Evolutionary conservation across 2,329 filamentous ascomycete species (phyloP).

Genomic region (Microascus cirrosus): DNA sequence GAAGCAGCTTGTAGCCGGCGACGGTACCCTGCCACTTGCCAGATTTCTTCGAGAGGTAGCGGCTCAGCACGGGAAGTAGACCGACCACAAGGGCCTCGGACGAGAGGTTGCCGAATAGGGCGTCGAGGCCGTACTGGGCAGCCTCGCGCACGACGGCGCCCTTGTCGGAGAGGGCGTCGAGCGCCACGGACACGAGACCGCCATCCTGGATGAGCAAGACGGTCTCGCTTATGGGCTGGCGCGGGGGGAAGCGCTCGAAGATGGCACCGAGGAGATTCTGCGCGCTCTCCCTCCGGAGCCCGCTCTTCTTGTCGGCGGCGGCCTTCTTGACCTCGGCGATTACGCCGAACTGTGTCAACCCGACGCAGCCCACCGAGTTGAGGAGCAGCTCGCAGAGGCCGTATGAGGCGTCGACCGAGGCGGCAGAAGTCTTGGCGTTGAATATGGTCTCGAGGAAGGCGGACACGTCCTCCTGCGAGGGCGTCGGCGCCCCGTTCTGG

Average conservation of each 20-base stretch:
- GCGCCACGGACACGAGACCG: slow-evolving; percentile 57
- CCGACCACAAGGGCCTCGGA: slow-evolving; percentile 76
- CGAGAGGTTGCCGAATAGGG: slow-evolving; percentile 68
- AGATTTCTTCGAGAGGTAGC: slow-evolving; percentile 71
- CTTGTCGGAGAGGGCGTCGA: slow-evolving; percentile 87
- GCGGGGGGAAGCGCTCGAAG: slow-evolving; percentile 76
- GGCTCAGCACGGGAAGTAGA: slow-evolving; percentile 62
- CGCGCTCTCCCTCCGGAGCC: slow-evolving; percentile 72
- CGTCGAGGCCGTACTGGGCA: slow-evolving; percentile 87
- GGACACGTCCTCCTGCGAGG: slow-evolving; percentile 54
- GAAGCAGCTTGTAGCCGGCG: slow-evolving; percentile 71
- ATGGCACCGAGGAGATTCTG: slow-evolving; percentile 92
- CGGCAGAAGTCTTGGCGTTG: slow-evolving; percentile 54
- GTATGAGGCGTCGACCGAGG: slow-evolving; percentile 55
- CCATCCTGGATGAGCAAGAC: slow-evolving; percentile 74
- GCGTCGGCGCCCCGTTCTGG: slow-evolving; percentile 39
- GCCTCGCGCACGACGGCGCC: slow-evolving; percentile 79
- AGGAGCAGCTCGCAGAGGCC: slow-evolving; percentile 48
- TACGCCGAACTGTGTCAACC: slow-evolving; percentile 42
- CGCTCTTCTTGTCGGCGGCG: slow-evolving; percentile 88
- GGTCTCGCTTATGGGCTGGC: slow-evolving; percentile 69
- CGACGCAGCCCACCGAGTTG: slow-evolving; percentile 40
- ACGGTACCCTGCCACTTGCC: slow-evolving; percentile 98
- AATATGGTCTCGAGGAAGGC: slow-evolving; percentile 58
- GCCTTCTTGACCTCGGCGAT: slow-evolving; percentile 55